Base-by-base conservation (phyloP, 768 basidiomycete genomes). In the Leucocoprinus sp. region DNA sequence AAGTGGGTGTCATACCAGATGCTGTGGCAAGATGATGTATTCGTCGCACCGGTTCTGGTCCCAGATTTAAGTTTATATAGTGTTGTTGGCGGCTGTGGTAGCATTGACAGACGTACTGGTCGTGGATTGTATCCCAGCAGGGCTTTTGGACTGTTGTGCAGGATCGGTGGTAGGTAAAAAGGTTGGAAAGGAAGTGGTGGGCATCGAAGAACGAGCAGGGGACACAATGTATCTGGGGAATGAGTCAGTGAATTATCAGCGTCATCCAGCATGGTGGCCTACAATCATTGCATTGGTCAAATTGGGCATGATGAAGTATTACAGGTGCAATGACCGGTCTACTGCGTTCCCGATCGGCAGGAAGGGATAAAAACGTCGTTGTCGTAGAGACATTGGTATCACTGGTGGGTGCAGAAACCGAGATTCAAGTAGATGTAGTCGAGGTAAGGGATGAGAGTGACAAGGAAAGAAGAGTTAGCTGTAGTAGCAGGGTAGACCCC, bases 341-440 rank as follows among this genome's bases (percentile, higher is more conserved):
- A 50, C 83, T 84, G 36, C 85, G 76, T 52, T 86, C 84, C n/a
- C 21, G 85, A 68, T 31, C 64, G 67, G 4, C 74, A 70, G 19
- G 4, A 74, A 70, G 18, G 80, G 68, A 80, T 78, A n/a, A 74
- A 62, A 0, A 75, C 72, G 27, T 12, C 5, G 27, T 28, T 5
- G 27, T 28, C 27, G 27, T 28, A 80, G 81, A 80, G 4, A 78
- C 70, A 51, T 82, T 79, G 18, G 71, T 70, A 53, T 82, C 79
- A 57, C 72, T 73, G 50, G 69, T 74, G 38, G 67, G 67, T 18
- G 64, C 57, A 2, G 61, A 61, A 5, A 60, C 53, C 6, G 52
- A 49, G 50, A 43, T 36, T 42, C 37, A 17, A 45, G 43, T n/a
- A n/a, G n/a, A n/a, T n/a, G n/a, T 37, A 15, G 45, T 48, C 6